Percentiles rank a stretch among this genome's conserved stretches.
Conservation (phyloP, 805 yeast species). For the Yarrowia phangngaensis region DNA sequence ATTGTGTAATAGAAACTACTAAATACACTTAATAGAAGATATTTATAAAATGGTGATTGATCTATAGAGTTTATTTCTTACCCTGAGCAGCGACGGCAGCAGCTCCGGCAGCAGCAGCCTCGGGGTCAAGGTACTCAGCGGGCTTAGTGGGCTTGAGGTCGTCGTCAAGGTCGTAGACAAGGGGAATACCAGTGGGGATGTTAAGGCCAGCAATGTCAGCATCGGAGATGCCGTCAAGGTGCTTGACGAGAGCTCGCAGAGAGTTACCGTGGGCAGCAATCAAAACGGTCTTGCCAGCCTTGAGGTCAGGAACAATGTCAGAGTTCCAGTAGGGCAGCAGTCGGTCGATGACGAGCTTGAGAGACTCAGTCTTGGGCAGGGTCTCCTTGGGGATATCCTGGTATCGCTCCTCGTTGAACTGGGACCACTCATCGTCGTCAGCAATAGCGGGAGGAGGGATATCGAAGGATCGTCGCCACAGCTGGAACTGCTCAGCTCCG, state of each 20-base stretch:
- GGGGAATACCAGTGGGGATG: slow-evolving; percentile 98
- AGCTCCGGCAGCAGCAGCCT: slow-evolving; percentile 99
- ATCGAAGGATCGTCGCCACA: slow-evolving; percentile 96
- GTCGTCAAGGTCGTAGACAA: slow-evolving; percentile 91
- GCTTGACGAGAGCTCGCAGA: slow-evolving; percentile 91
- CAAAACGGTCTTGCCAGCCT: slow-evolving; percentile 84
- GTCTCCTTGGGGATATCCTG: slow-evolving; percentile 75
- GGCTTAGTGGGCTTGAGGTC: slow-evolving; percentile 85
- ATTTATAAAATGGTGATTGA: no score
- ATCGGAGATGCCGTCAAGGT: slow-evolving; percentile 89
- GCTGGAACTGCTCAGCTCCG: slow-evolving; percentile 91
- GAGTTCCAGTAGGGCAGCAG: slow-evolving; percentile 96
- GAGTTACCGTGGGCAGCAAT: slow-evolving; percentile 99
- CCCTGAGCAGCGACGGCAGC: slow-evolving; percentile 99
- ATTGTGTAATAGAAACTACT: no score
- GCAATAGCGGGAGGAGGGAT: slow-evolving; percentile 91
- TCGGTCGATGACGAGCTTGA: slow-evolving; percentile 92
- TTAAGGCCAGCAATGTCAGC: slow-evolving; percentile 88
- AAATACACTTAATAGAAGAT: no score
- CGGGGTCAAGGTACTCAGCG: slow-evolving; percentile 96
- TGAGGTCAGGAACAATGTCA: slow-evolving; percentile 76
- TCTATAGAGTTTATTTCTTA: slow-evolving; percentile 45
- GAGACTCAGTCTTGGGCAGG: slow-evolving; percentile 90
- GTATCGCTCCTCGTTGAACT: slow-evolving; percentile 83
- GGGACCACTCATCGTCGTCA: slow-evolving; percentile 75